Evolutionary conservation across 179 eudicot species (phyloP).

Genomic region (Spinacia oleracea): DNA sequence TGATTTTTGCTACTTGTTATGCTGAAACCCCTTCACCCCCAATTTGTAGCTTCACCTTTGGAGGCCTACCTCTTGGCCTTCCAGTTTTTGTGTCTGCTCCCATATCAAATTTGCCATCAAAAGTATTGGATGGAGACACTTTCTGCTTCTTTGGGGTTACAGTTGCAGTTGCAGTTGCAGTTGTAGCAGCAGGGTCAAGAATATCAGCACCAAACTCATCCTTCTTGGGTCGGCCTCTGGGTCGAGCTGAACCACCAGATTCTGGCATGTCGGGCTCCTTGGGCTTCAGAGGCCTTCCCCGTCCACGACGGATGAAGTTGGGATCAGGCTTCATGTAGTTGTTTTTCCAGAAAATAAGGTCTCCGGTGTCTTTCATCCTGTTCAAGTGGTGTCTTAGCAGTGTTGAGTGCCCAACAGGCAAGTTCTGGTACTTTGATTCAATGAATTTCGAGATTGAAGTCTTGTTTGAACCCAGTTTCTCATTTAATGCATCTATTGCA

Average conservation of each 20-base stretch:
- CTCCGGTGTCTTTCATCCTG: conserved; percentile 57
- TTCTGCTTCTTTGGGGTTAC: conserved; percentile 32
- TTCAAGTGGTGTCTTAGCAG: conserved; percentile 54
- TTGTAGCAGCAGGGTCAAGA: conserved; percentile 2
- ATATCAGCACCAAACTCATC: conserved; percentile 34
- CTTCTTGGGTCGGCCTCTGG: conserved; percentile 58
- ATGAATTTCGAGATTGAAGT: conserved; percentile 61
- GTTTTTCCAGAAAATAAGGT: conserved; percentile 64
- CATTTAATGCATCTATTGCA: conserved; percentile 62
- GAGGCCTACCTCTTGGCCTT: conserved; percentile 54
- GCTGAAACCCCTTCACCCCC: conserved; percentile 28
- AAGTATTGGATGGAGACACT: conserved; percentile 29
- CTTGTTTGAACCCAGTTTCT: conserved; percentile 60
- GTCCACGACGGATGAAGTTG: conserved; percentile 59
- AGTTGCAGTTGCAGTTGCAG: neutral
- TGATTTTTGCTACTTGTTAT: conserved; percentile 16
- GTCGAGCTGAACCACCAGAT: conserved; percentile 31
- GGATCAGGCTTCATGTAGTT: conserved; percentile 63
- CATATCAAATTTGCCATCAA: conserved; percentile 19
- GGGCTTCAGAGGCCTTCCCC: conserved; percentile 77
- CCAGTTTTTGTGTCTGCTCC: conserved; percentile 33
- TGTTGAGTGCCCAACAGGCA: conserved; percentile 56
- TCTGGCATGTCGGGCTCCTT: conserved; percentile 41
- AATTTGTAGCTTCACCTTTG: conserved; percentile 34
- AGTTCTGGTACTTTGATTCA: conserved; percentile 58